These are phyloP conservation scores for Forsythia viridissima DNA, from an alignment of 257 asterid species.

Conservation along the genomic window DNA sequence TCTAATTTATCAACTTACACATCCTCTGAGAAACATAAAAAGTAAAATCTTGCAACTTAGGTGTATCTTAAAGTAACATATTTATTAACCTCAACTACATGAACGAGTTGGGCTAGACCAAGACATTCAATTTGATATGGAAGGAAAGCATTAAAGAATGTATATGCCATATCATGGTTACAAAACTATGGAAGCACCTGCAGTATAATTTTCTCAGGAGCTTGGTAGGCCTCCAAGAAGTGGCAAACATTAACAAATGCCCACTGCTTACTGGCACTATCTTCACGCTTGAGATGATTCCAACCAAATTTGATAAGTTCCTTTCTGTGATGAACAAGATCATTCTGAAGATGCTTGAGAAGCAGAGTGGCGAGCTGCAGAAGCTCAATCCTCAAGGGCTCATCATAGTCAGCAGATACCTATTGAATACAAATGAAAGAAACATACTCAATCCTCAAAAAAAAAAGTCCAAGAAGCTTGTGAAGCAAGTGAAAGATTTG, in stretches of 20 bases:
- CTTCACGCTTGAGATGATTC: conserved; percentile 99
- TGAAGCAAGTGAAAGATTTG: not conserved
- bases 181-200: conserved; percentile 57
- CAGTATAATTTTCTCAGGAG: conserved; percentile 96
- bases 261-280: conserved; percentile 99
- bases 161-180: not conserved
- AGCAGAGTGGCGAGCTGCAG: conserved; percentile 98
- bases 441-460: conserved; percentile 16
- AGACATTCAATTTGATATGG: not conserved
- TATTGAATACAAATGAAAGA: conserved; percentile 27
- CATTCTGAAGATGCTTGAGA: conserved; percentile 95
- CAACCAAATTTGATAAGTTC: conserved; percentile 98
- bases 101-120: not conserved
- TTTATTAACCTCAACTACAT: not conserved
- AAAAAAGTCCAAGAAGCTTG: conserved; percentile 2
- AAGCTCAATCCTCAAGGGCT: conserved; percentile 98
- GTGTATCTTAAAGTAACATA: not conserved
- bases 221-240: conserved; percentile 99
- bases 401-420: conserved; percentile 95
- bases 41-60: not conserved
- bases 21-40: not conserved
- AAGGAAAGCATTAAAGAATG: not conserved
- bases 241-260: conserved; percentile 99
- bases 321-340: conserved; percentile 95
- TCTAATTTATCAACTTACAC: not conserved